These are phyloP conservation scores for Patellifolia procumbens DNA, from an alignment of 179 eudicot genomes.

Conservation along the genomic window DNA sequence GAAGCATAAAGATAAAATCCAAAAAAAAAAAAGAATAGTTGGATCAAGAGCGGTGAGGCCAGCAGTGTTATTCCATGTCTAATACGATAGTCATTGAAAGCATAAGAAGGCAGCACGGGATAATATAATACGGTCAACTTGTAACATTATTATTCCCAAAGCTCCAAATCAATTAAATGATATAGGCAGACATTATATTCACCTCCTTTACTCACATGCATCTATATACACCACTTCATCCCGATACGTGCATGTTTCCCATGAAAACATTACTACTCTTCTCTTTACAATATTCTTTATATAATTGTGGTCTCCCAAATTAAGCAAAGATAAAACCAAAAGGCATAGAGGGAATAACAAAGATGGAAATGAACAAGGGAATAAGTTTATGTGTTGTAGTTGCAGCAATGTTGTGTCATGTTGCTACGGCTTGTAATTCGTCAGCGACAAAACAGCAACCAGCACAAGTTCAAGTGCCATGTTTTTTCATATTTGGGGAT, in stretches of 20 bases:
- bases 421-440: constrained; percentile 12
- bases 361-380: not conserved
- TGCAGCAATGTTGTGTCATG: constrained; percentile 10
- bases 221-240: no score
- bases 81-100: no score
- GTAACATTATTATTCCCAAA: no score
- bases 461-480: constrained; percentile 46
- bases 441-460: not conserved
- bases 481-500: constrained; percentile 80
- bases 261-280: not conserved
- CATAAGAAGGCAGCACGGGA: no score
- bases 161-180: no score
- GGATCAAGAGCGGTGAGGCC: no score
- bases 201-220: no score
- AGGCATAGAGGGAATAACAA: not conserved
- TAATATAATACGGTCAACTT: no score
- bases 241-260: constrained; percentile 11
- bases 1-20: no score
- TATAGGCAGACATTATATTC: no score
- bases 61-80: no score
- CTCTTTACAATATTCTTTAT: not conserved
- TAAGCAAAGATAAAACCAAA: not conserved
- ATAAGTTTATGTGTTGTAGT: not conserved
- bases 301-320: not conserved
- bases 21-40: no score